Evolutionary conservation across 305 asterid species (phyloP).

Genomic region (Solanum aculeatissimum): DNA sequence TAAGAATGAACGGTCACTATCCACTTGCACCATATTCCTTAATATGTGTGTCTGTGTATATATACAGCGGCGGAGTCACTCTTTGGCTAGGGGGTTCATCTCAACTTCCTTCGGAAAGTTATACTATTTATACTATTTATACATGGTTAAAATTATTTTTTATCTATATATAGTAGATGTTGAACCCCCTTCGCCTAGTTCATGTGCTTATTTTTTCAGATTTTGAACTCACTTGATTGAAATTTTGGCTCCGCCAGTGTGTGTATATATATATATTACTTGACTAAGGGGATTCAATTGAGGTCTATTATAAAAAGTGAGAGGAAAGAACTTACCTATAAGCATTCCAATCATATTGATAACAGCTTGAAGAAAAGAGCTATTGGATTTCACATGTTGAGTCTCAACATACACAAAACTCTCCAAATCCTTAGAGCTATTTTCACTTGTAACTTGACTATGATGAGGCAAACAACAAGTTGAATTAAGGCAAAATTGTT

Average conservation of each 20-base stretch:
- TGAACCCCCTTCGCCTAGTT: too few species aligned
- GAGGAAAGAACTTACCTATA: conserved; percentile 28
- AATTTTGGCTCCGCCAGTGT: too few species aligned
- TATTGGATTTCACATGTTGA: conserved; percentile 1
- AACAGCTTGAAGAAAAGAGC: conserved; percentile 50
- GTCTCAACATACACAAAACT: conserved; percentile 8
- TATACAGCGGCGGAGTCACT: too few species aligned
- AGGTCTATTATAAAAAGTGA: background rate
- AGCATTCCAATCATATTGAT: conserved; percentile 71
- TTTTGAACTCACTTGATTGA: too few species aligned
- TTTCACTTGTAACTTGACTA: conserved; percentile 1
- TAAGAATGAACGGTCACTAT: background rate
- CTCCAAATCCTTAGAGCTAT: conserved; percentile 26
- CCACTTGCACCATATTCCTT: background rate
- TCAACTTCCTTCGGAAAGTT: too few species aligned
- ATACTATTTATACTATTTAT: too few species aligned
- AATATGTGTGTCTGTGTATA: too few species aligned
- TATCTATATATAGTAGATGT: too few species aligned
- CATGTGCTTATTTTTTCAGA: too few species aligned
- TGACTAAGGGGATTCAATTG: background rate
- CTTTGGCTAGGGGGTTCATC: too few species aligned
- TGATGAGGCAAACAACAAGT: conserved; percentile 6
- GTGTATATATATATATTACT: background rate
- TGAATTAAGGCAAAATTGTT: conserved; percentile 1
- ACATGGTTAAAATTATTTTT: too few species aligned